Base-by-base conservation (phyloP, 2,329 filamentous ascomycete species). In the Botrytis deweyae region DNA sequence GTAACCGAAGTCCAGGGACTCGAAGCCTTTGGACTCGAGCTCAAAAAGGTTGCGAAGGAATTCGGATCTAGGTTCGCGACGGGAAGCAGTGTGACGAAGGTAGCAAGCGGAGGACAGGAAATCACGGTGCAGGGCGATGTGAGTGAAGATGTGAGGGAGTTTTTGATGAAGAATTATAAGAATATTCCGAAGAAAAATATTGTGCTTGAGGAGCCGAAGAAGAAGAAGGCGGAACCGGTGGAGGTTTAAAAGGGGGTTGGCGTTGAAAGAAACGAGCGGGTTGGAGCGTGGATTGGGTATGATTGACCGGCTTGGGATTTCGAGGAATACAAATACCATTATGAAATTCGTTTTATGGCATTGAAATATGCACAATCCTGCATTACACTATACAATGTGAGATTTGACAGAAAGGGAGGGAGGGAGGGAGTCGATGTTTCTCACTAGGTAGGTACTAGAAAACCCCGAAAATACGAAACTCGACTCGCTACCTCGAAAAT, bases 61-160 rank as follows among this genome's bases (percentile, higher is more conserved):
- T 91, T 98, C 78, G 96, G 96, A 76, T 99, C 98, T 89, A 98
- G 98, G 85, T 98, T 99, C 81, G 96, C 96, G 44, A 98, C 96
- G 16, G 96, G 96, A 0, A 92, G 91, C 25, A 95, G 92, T 63
- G 96, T 99, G 63, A 98, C 95, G 14, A 97, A 98, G 85, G 89
- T 92, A 1, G 88, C 94, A 0, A 91, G 90, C 72, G 94, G 93
- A 36, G 93, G 93, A 29, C 96, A 99, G 84, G 96, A 98, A 84
- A 98, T 99, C 82, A 97, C 97, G 7, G 94, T 99, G 33, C 96
- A 99, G 84, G 96, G 96, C 49, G 96, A 99, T 84, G 91, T 99
- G 76, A 97, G 94, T 82, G 93, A 96, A 80, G 96, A 99, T 84
- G 91, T 99, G 77, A 89, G 93, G 80, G 96, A 98, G 82, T 98